phyloP scores from a whole-genome alignment of 2,329 filamentous ascomycete genomes.

The Xylaria sp. region DNA sequence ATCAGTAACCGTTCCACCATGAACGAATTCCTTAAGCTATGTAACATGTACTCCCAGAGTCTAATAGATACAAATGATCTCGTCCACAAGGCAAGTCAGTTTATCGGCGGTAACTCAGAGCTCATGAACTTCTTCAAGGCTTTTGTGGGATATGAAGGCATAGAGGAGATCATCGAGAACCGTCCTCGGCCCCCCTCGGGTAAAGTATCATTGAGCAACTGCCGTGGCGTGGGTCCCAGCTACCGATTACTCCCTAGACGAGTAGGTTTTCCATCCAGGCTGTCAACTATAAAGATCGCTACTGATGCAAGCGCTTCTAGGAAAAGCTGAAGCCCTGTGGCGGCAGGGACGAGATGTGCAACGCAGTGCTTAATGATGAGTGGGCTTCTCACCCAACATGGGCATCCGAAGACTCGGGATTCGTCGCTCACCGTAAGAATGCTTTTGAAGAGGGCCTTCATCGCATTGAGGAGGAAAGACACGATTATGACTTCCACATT shows the following conservation, averaged over 20 bases:
- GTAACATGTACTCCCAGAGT: slow-evolving; percentile 92
- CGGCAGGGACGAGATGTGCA: slow-evolving; percentile 92
- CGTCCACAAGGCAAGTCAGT: slow-evolving; percentile 80
- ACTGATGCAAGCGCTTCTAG: slow-evolving; percentile 38
- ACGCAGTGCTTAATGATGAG: slow-evolving; percentile 91
- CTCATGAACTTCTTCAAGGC: slow-evolving; percentile 87
- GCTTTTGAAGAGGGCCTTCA: slow-evolving; percentile 92
- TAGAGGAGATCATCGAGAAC: slow-evolving; percentile 80
- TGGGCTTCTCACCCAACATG: slow-evolving; percentile 99
- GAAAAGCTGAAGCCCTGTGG: slow-evolving; percentile 92
- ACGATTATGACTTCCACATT: slow-evolving; percentile 98
- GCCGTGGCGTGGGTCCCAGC: slow-evolving; percentile 91
- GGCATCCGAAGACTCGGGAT: slow-evolving; percentile 97
- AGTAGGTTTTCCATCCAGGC: slow-evolving; percentile 45
- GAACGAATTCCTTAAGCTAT: slow-evolving; percentile 95
- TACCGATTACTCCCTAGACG: slow-evolving; percentile 91
- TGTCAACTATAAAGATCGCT: neutral
- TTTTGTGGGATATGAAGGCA: slow-evolving; percentile 78
- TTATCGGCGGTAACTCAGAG: slow-evolving; percentile 87
- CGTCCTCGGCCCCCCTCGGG: slow-evolving; percentile 75
- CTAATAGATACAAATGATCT: slow-evolving; percentile 86
- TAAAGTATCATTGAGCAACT: slow-evolving; percentile 92
- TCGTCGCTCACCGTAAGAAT: slow-evolving; percentile 97
- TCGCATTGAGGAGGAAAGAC: slow-evolving; percentile 94
- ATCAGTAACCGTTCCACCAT: slow-evolving; percentile 91